Conservation (phyloP, 1,284 basidiomycete genomes). For the Malassezia yamatoensis region DNA sequence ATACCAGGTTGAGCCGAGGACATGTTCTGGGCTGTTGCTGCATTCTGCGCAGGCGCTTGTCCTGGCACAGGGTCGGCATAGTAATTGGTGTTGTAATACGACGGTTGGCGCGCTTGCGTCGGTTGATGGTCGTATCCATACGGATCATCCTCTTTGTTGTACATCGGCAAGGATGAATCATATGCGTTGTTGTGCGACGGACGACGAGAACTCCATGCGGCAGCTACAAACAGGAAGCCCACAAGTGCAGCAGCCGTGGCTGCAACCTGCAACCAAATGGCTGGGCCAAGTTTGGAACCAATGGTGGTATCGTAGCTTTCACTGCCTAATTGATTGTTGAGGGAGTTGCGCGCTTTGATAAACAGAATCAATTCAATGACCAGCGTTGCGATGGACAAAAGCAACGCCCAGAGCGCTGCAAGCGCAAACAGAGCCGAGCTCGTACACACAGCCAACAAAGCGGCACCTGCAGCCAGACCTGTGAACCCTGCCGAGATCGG, state of each 20-base stretch:
- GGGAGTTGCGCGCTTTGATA: conserved; percentile 23
- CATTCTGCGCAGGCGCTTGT: background rate
- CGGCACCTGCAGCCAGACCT: conserved; percentile 28
- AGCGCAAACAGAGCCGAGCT: conserved; percentile 35
- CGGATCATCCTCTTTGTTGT: conserved; percentile 23
- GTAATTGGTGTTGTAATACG: background rate
- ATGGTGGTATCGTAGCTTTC: background rate
- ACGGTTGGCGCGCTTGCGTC: background rate
- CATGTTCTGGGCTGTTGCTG: background rate
- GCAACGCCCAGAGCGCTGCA: conserved; percentile 25
- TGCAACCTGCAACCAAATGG: conserved; percentile 37
- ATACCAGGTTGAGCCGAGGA: background rate
- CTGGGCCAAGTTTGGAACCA: conserved; percentile 22
- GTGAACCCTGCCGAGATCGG: conserved; percentile 36
- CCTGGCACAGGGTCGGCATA: background rate
- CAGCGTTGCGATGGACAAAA: conserved; percentile 26
- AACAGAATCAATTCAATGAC: conserved; percentile 35
- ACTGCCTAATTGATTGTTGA: background rate
- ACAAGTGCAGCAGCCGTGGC: conserved; percentile 30
- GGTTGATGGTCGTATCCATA: conserved; percentile 19
- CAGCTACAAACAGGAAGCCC: conserved; percentile 26
- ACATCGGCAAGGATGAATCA: conserved; percentile 17
- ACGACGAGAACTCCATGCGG: conserved; percentile 24
- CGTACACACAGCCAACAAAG: conserved; percentile 31
- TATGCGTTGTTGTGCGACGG: conserved; percentile 8